A percentile compares a stretch with the other conserved stretches of the same genome.
Conservation (phyloP, 2,329 filamentous ascomycete genomes). For the Cladophialophora psammophila region DNA sequence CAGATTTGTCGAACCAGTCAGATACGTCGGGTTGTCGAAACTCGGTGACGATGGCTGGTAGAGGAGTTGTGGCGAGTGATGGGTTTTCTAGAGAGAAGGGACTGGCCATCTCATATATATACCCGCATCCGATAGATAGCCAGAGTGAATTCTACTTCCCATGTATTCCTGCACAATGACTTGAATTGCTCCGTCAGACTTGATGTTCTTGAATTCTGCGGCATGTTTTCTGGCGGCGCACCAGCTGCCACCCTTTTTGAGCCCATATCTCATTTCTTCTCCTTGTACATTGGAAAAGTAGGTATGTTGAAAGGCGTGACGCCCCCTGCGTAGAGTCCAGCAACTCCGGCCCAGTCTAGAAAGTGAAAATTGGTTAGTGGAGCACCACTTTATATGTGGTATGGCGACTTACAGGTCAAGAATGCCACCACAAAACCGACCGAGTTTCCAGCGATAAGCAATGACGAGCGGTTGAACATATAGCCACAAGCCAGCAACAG, state of each 20-base stretch:
- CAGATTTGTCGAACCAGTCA: constrained; percentile 35
- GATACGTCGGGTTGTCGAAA: constrained; percentile 31
- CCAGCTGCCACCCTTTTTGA: not conserved
- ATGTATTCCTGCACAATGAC: not conserved
- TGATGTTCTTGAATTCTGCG: not conserved
- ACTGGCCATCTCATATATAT: not conserved
- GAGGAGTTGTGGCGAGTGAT: not conserved
- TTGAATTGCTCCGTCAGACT: not conserved
- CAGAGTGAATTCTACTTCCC: not conserved
- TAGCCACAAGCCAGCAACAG: constrained; percentile 42
- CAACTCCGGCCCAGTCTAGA: constrained; percentile 40
- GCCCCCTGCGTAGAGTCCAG: constrained; percentile 37
- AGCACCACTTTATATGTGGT: not conserved
- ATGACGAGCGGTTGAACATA: constrained; percentile 35
- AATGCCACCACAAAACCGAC: constrained; percentile 42
- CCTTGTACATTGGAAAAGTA: constrained; percentile 32
- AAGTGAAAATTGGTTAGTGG: too few species aligned
- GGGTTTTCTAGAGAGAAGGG: not conserved
- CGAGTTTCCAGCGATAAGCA: constrained; percentile 39
- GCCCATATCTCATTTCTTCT: constrained; percentile 14
- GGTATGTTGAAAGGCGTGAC: constrained; percentile 39
- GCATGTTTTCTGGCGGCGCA: not conserved
- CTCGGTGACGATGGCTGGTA: constrained; percentile 25
- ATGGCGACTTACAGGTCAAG: constrained; percentile 40
- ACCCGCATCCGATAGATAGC: not conserved